Conservation (phyloP, 1,284 basidiomycete species). For the Rhodotorula sp. region DNA sequence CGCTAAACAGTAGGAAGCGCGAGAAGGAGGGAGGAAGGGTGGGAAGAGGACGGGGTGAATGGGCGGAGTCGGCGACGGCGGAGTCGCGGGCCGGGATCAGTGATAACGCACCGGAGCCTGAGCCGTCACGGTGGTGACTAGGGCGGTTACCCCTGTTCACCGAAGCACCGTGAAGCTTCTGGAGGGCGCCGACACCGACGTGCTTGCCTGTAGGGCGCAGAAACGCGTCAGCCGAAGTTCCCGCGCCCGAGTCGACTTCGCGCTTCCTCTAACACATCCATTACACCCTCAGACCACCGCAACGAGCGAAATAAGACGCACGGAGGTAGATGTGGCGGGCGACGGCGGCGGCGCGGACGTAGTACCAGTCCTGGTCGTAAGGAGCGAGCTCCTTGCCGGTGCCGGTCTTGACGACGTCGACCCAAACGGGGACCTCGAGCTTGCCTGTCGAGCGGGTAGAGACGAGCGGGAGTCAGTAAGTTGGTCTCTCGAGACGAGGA, state of each 20-base stretch:
- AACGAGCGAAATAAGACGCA: background rate
- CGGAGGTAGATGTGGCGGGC: conserved; percentile 99
- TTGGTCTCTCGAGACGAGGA: background rate
- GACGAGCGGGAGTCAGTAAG: background rate
- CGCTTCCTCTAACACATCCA: background rate
- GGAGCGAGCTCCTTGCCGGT: conserved; percentile 97
- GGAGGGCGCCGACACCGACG: conserved; percentile 92
- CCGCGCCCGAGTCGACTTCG: too few relatives aligned
- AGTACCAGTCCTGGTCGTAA: conserved; percentile 99
- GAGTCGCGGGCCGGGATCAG: conserved; percentile 51
- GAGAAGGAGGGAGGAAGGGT: background rate
- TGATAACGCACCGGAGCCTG: conserved; percentile 73
- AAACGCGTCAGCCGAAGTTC: too few relatives aligned
- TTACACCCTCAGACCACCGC: background rate
- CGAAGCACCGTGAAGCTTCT: conserved; percentile 95
- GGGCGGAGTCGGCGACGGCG: background rate
- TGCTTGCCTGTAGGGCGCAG: conserved; percentile 63
- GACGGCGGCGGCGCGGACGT: conserved; percentile 93
- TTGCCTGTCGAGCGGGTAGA: conserved; percentile 57
- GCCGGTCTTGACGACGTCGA: conserved; percentile 98
- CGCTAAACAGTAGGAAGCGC: background rate
- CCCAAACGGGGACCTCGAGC: conserved; percentile 98
- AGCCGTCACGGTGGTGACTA: conserved; percentile 86
- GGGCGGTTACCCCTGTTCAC: conserved; percentile 93
- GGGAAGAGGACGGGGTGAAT: background rate